phyloP scores from a whole-genome alignment of 257 asterid genomes.

The Lycium ferocissimum region DNA sequence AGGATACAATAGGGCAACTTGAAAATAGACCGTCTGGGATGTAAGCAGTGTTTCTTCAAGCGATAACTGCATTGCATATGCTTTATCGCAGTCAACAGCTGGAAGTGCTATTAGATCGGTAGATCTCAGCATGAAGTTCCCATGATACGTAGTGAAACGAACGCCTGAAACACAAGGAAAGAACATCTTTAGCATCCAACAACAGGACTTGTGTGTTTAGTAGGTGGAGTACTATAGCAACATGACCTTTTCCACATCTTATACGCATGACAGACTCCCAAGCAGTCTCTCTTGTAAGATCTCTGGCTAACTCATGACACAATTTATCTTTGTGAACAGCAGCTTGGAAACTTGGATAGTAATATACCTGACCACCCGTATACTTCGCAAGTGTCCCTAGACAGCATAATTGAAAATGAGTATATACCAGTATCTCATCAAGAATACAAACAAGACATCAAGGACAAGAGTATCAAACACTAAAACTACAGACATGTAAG shows the following conservation, averaged over 20 bases:
- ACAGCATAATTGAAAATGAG: neutral
- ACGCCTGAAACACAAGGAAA: conserved; percentile 62
- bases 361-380: conserved; percentile 95
- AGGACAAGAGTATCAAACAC: neutral
- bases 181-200: neutral
- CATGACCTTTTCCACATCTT: conserved; percentile 95
- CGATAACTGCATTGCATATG: conserved; percentile 86
- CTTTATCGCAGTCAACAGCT: conserved; percentile 97
- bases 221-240: neutral
- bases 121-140: conserved; percentile 94
- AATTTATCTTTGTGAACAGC: conserved; percentile 71
- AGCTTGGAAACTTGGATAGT: conserved; percentile 82
- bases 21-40: conserved; percentile 81
- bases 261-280: conserved; percentile 99
- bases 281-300: conserved; percentile 94
- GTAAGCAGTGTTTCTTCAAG: conserved; percentile 94
- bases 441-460: neutral
- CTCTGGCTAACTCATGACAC: conserved; percentile 84
- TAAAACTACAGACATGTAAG: neutral
- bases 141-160: conserved; percentile 94
- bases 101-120: conserved; percentile 95
- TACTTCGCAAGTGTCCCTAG: conserved; percentile 92
- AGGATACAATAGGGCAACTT: conserved; percentile 98
- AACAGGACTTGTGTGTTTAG: neutral
- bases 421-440: neutral